phyloP scores from a whole-genome alignment of 2,329 filamentous ascomycete species.

The Orbilia brochopaga region DNA sequence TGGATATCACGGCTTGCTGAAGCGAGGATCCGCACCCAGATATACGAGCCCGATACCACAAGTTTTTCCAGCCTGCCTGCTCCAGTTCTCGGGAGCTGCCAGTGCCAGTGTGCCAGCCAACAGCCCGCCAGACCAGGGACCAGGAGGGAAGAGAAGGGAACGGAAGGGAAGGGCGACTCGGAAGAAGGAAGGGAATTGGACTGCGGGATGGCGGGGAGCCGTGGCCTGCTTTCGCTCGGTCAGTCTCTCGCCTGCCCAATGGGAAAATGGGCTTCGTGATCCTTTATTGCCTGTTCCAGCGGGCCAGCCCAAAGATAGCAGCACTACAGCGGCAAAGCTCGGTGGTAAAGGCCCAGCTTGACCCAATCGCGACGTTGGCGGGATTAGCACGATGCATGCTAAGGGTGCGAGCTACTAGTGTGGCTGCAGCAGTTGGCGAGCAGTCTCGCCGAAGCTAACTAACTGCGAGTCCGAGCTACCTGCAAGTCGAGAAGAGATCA shows the following conservation, averaged over 20 bases:
- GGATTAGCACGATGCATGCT: not conserved
- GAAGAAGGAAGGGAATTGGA: not conserved
- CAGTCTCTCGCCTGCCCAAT: not conserved
- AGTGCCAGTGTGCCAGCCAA: not conserved
- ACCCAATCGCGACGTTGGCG: slow-evolving; percentile 6
- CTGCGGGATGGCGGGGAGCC: slow-evolving; percentile 2
- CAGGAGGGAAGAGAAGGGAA: not conserved
- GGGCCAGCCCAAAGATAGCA: slow-evolving; percentile 38
- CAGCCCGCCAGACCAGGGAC: not conserved
- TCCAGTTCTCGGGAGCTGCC: not conserved
- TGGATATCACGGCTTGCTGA: slow-evolving; percentile 47
- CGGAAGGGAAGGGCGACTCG: not conserved
- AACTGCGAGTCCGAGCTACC: too few species aligned
- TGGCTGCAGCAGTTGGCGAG: too few species aligned
- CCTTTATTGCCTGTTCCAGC: not conserved
- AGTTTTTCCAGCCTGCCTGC: slow-evolving; percentile 6
- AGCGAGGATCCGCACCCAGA: slow-evolving; percentile 47
- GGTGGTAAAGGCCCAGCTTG: slow-evolving; percentile 31
- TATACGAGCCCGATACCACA: slow-evolving; percentile 44
- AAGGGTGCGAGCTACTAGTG: not conserved
- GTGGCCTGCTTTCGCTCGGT: not conserved
- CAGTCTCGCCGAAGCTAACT: too few species aligned
- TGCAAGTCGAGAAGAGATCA: too few species aligned
- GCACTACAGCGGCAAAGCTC: slow-evolving; percentile 32
- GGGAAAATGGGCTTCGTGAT: slow-evolving; percentile 4